Percentiles rank a stretch among this genome's conserved stretches.
phyloP scores from a whole-genome alignment of 1,284 basidiomycete species.

The Wallemia ichthyophaga region DNA sequence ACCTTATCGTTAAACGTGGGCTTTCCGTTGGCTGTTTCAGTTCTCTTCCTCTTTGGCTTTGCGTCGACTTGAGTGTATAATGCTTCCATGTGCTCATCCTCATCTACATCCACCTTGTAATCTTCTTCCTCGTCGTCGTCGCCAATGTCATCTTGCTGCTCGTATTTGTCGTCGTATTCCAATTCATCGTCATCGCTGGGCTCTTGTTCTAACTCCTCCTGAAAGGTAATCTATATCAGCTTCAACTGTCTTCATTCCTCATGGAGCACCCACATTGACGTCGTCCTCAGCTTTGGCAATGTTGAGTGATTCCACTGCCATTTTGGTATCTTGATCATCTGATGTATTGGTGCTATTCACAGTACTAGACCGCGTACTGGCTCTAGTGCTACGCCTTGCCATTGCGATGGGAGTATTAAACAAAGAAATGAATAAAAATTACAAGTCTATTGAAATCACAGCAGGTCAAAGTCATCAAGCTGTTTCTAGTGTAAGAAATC shows the following conservation, averaged over 20 bases:
- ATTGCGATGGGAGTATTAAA: not conserved
- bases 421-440: not conserved
- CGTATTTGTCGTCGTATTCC: conserved; percentile 1
- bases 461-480: conserved; percentile 68
- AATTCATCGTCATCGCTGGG: not conserved
- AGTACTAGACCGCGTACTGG: not conserved
- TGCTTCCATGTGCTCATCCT: conserved; percentile 11
- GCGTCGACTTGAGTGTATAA: conserved; percentile 7
- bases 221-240: not conserved
- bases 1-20: not conserved
- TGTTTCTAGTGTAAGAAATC: conserved; percentile 13
- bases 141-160: conserved; percentile 6
- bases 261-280: not conserved
- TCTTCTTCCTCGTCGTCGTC: conserved; percentile 7
- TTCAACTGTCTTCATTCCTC: too few relatives aligned
- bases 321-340: too few relatives aligned
- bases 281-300: not conserved
- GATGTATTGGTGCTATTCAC: not conserved
- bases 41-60: conserved; percentile 1
- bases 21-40: not conserved
- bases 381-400: not conserved
- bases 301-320: not conserved
- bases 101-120: conserved; percentile 6
- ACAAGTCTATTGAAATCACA: conserved; percentile 20
- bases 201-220: not conserved